These are phyloP conservation scores for Salix exigua DNA, from an alignment of 345 rosid genomes.

Conservation along the genomic window DNA sequence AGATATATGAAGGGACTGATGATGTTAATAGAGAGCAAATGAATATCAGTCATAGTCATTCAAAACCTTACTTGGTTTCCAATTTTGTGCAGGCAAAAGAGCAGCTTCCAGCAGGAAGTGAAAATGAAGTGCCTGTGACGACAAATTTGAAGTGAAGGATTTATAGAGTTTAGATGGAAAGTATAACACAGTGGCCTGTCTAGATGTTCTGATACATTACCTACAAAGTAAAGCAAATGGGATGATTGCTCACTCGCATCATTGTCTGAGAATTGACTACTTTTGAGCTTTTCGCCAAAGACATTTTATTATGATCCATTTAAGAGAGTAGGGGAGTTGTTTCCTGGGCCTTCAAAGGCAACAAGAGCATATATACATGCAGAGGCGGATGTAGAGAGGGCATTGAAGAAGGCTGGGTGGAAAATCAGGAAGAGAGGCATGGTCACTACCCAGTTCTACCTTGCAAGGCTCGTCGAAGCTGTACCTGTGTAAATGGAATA, in stretches of 20 bases:
- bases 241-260: conserved; percentile 95
- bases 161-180: conserved; percentile 77
- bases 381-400: conserved; percentile 85
- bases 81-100: conserved; percentile 58
- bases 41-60: conserved; percentile 77
- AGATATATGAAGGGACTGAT: conserved; percentile 85
- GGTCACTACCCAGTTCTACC: conserved; percentile 73
- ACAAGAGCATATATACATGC: conserved; percentile 89
- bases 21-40: conserved; percentile 82
- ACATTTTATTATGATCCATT: conserved; percentile 74
- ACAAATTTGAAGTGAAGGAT: conserved; percentile 83
- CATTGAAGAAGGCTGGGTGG: conserved; percentile 84
- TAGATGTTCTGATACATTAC: conserved; percentile 90
- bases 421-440: conserved; percentile 78
- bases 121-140: conserved; percentile 29
- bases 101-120: conserved; percentile 37
- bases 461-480: conserved; percentile 79
- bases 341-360: conserved; percentile 97
- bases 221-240: conserved; percentile 91
- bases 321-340: conserved; percentile 86
- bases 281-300: conserved; percentile 90
- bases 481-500: conserved; percentile 45
- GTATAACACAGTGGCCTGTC: conserved; percentile 74
- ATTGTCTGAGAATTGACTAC: conserved; percentile 68
- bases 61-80: conserved; percentile 20